A percentile compares a stretch with the other conserved stretches of the same genome.
phyloP scores from a whole-genome alignment of 2,329 filamentous ascomycete species.

The Fonsecaea multimorphosa region DNA sequence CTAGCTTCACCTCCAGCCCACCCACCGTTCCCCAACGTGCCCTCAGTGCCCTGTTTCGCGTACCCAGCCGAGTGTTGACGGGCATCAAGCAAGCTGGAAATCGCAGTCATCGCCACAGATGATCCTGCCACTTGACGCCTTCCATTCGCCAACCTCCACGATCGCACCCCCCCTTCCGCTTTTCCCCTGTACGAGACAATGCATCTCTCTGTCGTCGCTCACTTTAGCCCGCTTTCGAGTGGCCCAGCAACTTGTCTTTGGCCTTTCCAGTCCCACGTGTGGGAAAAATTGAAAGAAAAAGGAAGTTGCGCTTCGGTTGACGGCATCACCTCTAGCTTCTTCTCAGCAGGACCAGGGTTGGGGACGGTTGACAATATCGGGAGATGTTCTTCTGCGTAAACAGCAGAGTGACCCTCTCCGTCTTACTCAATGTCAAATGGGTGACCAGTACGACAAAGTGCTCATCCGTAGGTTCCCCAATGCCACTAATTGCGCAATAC shows the following conservation, averaged over 20 bases:
- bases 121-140: neutral
- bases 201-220: conserved; percentile 2
- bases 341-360: conserved; percentile 19
- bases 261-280: neutral
- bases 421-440: too few relatives aligned
- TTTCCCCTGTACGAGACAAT: neutral
- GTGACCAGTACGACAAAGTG: neutral
- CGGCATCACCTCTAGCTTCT: neutral
- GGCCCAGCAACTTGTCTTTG: neutral
- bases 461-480: too few relatives aligned
- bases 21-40: neutral
- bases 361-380: neutral
- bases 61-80: conserved; percentile 5
- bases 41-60: neutral
- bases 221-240: neutral
- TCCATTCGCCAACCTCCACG: conserved; percentile 15
- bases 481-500: neutral
- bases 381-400: neutral
- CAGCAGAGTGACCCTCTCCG: neutral
- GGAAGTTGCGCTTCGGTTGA: neutral
- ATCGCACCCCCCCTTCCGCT: conserved; percentile 12
- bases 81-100: conserved; percentile 15
- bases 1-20: neutral
- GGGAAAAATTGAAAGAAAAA: neutral
- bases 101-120: neutral